Evolutionary conservation across 1,284 basidiomycete genomes (phyloP), one percentile per base, ranked within the genome.

Genomic region (Rhodotorula sp.): DNA sequence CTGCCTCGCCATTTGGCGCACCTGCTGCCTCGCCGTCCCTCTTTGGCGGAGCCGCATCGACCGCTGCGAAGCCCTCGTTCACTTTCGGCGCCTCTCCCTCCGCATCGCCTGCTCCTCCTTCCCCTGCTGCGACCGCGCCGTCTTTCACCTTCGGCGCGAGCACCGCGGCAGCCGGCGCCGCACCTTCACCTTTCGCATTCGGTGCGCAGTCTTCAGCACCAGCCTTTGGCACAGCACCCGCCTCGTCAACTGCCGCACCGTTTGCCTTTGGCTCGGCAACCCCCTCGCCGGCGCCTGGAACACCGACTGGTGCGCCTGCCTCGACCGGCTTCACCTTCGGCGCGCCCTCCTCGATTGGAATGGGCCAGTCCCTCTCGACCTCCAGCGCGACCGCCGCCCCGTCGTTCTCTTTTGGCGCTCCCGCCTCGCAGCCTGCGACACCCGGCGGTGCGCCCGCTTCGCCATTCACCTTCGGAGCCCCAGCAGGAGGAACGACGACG

Each of bases 251-350:
- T 2, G 22, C 27, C 20, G 52, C 52, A 5, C 46, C 52, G 3
- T 54, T 54, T 44, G 27, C 39, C 13, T 61, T 61, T 22, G 61
- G 61, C 24, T 44, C 64, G 3, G 58, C 54, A 9, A 54, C 61
- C 8, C 46, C 61, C 2, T 59, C 66, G 13, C 39, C 66, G 4
- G 57, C 46, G 4, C 61, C 66, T 1, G 66, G 36, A 8, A 64
- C 67, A 11, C 67, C 67, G 11, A 44, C 39, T 44, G 13, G 39
- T 19, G 66, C 65, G 5, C 56, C 67, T 1, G 52, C 57, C 4
- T 34, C 64, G 47, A 57, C 63, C 20, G 53, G 57, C 24, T 70
- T 70, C 68, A 44, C 49, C 32, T 70, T 70, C 34, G 58, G 58
- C 19, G 27, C 39, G 11, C 34, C 64, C n/a, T 5, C 64, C 22